Evolutionary conservation across 352 stramenopile genomes (phyloP).

Genomic region (Phytophthora palmivora): DNA sequence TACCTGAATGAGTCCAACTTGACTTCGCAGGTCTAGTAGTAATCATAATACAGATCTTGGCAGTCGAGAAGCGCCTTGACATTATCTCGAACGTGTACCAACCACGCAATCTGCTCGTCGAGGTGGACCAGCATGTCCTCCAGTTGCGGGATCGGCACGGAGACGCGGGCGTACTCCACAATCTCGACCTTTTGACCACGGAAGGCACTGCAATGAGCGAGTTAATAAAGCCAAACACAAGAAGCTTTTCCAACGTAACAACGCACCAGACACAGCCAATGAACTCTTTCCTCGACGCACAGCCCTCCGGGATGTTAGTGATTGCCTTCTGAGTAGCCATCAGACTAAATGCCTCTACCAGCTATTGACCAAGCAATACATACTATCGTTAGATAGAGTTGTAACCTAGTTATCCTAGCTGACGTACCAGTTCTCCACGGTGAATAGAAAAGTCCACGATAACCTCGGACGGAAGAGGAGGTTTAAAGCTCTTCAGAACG

Average conservation of each 20-base stretch:
- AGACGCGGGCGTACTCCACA: constrained; percentile 71
- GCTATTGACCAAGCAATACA: constrained; percentile 34
- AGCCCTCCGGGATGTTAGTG: constrained; percentile 64
- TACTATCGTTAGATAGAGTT: neutral
- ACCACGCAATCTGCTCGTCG: constrained; percentile 67
- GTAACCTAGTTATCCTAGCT: neutral
- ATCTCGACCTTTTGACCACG: constrained; percentile 84
- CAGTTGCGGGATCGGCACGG: constrained; percentile 74
- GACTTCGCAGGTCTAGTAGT: constrained; percentile 22
- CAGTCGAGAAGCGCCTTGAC: constrained; percentile 77
- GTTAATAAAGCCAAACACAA: constrained; percentile 3
- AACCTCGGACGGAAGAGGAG: constrained; percentile 69
- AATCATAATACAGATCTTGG: constrained; percentile 49
- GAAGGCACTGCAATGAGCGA: constrained; percentile 51
- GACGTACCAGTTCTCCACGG: constrained; percentile 72
- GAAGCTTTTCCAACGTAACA: neutral
- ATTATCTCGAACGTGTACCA: constrained; percentile 79
- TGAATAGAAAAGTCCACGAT: constrained; percentile 88
- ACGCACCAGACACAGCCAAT: constrained; percentile 81
- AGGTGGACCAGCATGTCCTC: constrained; percentile 82
- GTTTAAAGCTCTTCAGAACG: constrained; percentile 60
- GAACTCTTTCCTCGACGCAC: constrained; percentile 82
- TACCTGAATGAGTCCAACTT: no score
- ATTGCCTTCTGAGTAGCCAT: constrained; percentile 61
- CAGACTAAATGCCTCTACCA: constrained; percentile 80